A percentile compares a stretch with the other conserved stretches of the same genome.
phyloP scores from a whole-genome alignment of 2,329 filamentous ascomycete species.

The Fusarium pseudoanthophilum region DNA sequence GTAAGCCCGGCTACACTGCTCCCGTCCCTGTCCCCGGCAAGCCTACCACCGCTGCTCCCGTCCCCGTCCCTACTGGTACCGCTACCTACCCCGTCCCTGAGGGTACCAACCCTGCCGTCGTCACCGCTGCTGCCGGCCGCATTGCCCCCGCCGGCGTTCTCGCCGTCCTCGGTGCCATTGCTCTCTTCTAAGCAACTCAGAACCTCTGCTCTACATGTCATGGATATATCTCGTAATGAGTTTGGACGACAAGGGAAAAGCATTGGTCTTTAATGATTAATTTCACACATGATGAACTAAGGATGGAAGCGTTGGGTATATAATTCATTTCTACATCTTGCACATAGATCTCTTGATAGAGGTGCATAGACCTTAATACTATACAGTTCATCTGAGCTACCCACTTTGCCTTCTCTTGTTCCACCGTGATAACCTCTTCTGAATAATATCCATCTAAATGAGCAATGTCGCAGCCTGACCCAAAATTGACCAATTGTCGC shows the following conservation, averaged over 20 bases:
- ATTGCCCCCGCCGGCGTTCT: conserved; percentile 52
- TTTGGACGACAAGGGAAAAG: conserved; percentile 14
- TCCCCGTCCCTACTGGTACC: conserved; percentile 29
- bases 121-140: conserved; percentile 65
- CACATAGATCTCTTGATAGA: conserved; percentile 29
- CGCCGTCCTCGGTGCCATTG: conserved; percentile 68
- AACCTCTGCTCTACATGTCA: conserved; percentile 3
- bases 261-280: conserved; percentile 29
- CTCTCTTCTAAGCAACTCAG: conserved; percentile 61
- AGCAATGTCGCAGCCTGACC: not conserved
- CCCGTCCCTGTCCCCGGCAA: conserved; percentile 4
- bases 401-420: not conserved
- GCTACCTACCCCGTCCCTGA: conserved; percentile 32
- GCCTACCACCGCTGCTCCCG: conserved; percentile 19
- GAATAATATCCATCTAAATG: not conserved
- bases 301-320: conserved; percentile 35
- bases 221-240: conserved; percentile 5
- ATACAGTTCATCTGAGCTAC: conserved; percentile 17
- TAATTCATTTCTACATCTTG: conserved; percentile 34
- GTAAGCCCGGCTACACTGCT: conserved; percentile 9
- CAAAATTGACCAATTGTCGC: not conserved
- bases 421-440: not conserved
- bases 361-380: conserved; percentile 36
- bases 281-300: conserved; percentile 19
- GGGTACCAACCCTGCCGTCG: conserved; percentile 65